These are phyloP conservation scores for Scutellaria galericulata DNA, from an alignment of 257 asterid genomes.

Conservation along the genomic window DNA sequence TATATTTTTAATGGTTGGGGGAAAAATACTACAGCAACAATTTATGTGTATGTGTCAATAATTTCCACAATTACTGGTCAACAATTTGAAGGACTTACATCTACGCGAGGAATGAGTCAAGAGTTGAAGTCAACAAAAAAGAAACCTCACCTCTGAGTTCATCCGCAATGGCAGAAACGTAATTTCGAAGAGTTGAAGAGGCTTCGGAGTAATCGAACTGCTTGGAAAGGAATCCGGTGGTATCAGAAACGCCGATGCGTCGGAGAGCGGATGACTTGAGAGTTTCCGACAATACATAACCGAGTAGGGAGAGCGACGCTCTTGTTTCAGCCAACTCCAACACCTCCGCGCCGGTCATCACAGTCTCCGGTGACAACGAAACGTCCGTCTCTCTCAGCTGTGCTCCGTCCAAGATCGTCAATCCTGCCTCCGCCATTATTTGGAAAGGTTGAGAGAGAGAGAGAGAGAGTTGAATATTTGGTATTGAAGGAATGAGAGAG, in stretches of 20 bases:
- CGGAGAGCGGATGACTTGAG: slow-evolving; percentile 49
- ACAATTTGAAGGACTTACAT: not conserved
- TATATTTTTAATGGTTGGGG: not conserved
- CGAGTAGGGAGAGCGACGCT: slow-evolving; percentile 46
- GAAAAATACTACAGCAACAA: not conserved
- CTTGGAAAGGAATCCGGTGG: slow-evolving; percentile 36
- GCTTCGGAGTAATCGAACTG: slow-evolving; percentile 51
- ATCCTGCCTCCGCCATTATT: slow-evolving; percentile 54
- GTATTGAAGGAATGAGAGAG: slow-evolving; percentile 10
- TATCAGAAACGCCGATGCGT: slow-evolving; percentile 45
- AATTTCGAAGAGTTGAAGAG: slow-evolving; percentile 41
- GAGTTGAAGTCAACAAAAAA: slow-evolving; percentile 41
- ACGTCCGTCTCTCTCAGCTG: slow-evolving; percentile 47
- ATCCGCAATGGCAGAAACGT: slow-evolving; percentile 50
- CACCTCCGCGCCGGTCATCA: slow-evolving; percentile 47
- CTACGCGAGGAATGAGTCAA: slow-evolving; percentile 5
- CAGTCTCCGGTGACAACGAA: slow-evolving; percentile 36
- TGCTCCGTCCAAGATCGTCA: slow-evolving; percentile 56
- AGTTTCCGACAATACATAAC: slow-evolving; percentile 48
- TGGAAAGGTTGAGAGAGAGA: slow-evolving; percentile 2
- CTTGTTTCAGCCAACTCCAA: slow-evolving; percentile 56
- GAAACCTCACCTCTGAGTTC: slow-evolving; percentile 51
- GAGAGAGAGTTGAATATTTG: slow-evolving; percentile 32
- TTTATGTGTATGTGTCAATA: not conserved
- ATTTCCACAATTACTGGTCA: not conserved